phyloP scores from a whole-genome alignment of 805 yeast species.

The Teunomyces stri region DNA sequence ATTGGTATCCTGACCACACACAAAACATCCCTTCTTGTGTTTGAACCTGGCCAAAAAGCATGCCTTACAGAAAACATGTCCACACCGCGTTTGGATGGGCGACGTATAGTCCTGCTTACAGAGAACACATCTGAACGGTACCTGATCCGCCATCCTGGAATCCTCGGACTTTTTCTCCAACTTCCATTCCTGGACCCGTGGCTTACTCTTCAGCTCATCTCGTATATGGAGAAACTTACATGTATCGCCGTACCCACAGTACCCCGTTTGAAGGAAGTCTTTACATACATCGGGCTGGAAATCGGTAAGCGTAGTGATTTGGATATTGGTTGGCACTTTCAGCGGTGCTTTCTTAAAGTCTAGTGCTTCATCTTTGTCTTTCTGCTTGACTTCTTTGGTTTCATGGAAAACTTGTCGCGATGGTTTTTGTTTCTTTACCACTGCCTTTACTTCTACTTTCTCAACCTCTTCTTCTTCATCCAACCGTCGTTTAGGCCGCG shows the following conservation, averaged over 20 bases:
- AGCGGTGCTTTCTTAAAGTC: conserved; percentile 8
- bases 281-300: conserved; percentile 94
- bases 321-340: conserved; percentile 42
- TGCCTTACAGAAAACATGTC: conserved; percentile 60
- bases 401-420: background rate
- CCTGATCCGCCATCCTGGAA: background rate
- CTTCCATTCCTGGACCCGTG: conserved; percentile 71
- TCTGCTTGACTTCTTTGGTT: background rate
- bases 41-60: conserved; percentile 55
- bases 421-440: background rate
- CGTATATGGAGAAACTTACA: conserved; percentile 92
- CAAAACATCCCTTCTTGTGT: conserved; percentile 45
- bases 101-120: conserved; percentile 53
- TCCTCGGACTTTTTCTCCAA: conserved; percentile 16
- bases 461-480: background rate
- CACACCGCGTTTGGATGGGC: conserved; percentile 61
- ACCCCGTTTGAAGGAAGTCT: conserved; percentile 87
- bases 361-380: background rate
- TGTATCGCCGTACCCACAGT: conserved; percentile 95
- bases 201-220: conserved; percentile 79
- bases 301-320: conserved; percentile 70
- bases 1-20: conserved; percentile 60
- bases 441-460: background rate
- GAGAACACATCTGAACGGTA: conserved; percentile 19
- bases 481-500: background rate